phyloP scores from a whole-genome alignment of 192 early-diverging fungal species.

The Backusella mclennaniae region DNA sequence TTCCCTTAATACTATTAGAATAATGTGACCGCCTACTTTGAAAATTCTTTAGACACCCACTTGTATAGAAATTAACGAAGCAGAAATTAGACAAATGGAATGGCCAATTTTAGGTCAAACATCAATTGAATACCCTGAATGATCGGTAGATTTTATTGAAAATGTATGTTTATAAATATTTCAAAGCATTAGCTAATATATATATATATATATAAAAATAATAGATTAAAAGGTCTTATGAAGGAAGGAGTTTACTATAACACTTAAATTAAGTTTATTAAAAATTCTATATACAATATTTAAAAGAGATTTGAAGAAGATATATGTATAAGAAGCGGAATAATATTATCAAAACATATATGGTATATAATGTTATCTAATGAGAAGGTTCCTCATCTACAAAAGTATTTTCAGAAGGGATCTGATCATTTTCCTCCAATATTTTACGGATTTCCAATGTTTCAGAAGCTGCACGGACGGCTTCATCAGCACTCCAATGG shows the following conservation, averaged over 20 bases:
- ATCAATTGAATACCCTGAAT: neutral
- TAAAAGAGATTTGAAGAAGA: neutral
- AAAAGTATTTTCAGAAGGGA: neutral
- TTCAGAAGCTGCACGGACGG: conserved; percentile 25
- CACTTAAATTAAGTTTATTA: neutral
- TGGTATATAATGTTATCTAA: neutral
- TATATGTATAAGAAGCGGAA: neutral
- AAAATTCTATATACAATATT: neutral
- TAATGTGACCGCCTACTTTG: neutral
- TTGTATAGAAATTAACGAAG: neutral
- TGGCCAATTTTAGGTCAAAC: neutral
- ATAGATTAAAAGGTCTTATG: too few relatives aligned
- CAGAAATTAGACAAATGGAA: neutral
- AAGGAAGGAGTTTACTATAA: neutral
- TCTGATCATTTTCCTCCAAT: neutral
- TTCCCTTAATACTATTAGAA: neutral
- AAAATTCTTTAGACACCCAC: neutral
- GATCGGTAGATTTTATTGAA: neutral
- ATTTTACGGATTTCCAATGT: neutral
- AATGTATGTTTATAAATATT: neutral
- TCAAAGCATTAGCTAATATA: too few relatives aligned
- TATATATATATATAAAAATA: too few relatives aligned
- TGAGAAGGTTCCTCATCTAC: neutral
- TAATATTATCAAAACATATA: neutral
- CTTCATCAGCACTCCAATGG: conserved; percentile 38